phyloP scores from a whole-genome alignment of 1,284 basidiomycete species.

The Xerocomus minutiporus region DNA sequence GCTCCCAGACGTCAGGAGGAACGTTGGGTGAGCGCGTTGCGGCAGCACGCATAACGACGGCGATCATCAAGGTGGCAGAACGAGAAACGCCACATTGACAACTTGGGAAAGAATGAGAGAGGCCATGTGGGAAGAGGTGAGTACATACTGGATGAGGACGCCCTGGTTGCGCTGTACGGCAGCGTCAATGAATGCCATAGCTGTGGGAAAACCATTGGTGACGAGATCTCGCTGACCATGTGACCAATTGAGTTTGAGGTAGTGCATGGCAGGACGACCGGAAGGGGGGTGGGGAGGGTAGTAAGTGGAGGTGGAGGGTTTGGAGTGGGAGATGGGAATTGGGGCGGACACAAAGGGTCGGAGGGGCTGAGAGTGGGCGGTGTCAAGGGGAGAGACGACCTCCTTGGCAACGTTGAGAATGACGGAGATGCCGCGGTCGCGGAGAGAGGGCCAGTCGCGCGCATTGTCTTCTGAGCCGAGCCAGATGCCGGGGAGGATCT shows the following conservation, averaged over 20 bases:
- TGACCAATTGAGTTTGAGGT: constrained; percentile 92
- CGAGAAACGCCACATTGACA: constrained; percentile 97
- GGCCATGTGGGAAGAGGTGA: background rate
- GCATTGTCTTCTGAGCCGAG: constrained; percentile 94
- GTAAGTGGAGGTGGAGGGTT: constrained; percentile 45
- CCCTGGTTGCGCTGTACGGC: constrained; percentile 71
- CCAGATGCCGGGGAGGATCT: constrained; percentile 87
- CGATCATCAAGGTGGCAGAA: constrained; percentile 89
- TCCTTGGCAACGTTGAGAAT: constrained; percentile 96
- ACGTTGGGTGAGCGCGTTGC: constrained; percentile 64
- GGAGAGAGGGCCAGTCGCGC: constrained; percentile 67
- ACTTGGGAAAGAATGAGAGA: constrained; percentile 40
- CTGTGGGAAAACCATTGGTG: constrained; percentile 68
- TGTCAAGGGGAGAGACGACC: constrained; percentile 74
- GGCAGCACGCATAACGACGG: constrained; percentile 92
- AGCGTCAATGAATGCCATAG: constrained; percentile 78
- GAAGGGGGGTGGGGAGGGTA: constrained; percentile 59
- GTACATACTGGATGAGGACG: constrained; percentile 81
- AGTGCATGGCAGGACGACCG: constrained; percentile 76
- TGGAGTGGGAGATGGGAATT: constrained; percentile 44
- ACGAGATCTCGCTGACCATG: constrained; percentile 91
- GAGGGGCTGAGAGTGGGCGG: constrained; percentile 40
- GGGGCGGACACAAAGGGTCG: constrained; percentile 66
- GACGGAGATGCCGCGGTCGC: constrained; percentile 71
- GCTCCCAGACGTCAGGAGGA: no score